Evolutionary conservation across 2,329 filamentous ascomycete species (phyloP).

Genomic region (Volutella citrinella): DNA sequence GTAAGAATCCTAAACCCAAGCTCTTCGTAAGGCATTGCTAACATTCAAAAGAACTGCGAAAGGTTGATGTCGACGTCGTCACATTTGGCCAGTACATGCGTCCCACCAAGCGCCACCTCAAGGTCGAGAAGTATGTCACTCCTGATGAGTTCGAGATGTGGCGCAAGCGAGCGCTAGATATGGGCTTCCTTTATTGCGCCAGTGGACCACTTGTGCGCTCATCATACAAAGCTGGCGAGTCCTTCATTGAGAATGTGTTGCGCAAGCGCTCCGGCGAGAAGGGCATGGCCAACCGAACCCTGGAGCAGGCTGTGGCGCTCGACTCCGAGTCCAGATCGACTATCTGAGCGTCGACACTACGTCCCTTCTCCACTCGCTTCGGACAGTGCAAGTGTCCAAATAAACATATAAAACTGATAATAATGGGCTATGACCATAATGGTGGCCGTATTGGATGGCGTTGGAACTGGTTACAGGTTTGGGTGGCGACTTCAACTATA

Average conservation of each 20-base stretch:
- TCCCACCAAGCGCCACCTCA: slow-evolving; percentile 95
- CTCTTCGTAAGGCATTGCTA: slow-evolving; percentile 7
- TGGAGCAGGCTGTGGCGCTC: slow-evolving; percentile 39
- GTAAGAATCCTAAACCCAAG: slow-evolving; percentile 37
- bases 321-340: slow-evolving; percentile 28
- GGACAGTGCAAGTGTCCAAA: no score
- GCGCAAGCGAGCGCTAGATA: slow-evolving; percentile 82
- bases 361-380: slow-evolving; percentile 8
- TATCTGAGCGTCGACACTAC: slow-evolving; percentile 12
- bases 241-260: slow-evolving; percentile 97
- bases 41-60: slow-evolving; percentile 62
- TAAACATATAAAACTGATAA: slow-evolving; percentile 5
- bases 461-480: slow-evolving; percentile 18
- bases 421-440: slow-evolving; percentile 20
- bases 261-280: slow-evolving; percentile 67
- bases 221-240: slow-evolving; percentile 96
- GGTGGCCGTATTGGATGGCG: slow-evolving; percentile 24
- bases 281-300: slow-evolving; percentile 27
- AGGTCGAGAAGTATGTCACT: slow-evolving; percentile 92
- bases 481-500: slow-evolving; percentile 25
- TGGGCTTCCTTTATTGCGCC: slow-evolving; percentile 97
- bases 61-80: slow-evolving; percentile 83
- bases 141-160: slow-evolving; percentile 90
- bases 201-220: slow-evolving; percentile 90
- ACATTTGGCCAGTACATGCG: slow-evolving; percentile 99